A percentile compares a stretch with the other conserved stretches of the same genome.
These are phyloP conservation scores for Dissophora globulifera DNA, from an alignment of 192 early-diverging fungal species.

Conservation along the genomic window DNA sequence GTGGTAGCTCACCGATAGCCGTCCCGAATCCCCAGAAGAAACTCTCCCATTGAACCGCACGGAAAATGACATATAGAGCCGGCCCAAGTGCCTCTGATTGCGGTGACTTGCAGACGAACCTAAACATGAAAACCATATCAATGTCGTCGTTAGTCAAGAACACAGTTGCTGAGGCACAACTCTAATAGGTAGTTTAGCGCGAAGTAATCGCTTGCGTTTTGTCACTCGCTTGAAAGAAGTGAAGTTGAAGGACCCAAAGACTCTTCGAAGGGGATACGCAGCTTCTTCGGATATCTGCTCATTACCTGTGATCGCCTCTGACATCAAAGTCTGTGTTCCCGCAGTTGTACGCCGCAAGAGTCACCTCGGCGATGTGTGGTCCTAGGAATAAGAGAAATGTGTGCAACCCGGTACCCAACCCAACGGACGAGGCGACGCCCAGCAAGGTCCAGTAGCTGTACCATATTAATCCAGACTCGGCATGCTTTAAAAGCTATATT, in stretches of 20 bases:
- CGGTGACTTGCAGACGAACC: slow-evolving; percentile 49
- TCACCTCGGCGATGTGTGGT: slow-evolving; percentile 92
- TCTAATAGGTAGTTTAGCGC: not conserved
- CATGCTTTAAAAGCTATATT: slow-evolving; percentile 45
- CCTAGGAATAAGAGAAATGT: slow-evolving; percentile 96
- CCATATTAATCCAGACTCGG: slow-evolving; percentile 79
- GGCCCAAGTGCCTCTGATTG: slow-evolving; percentile 39
- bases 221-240: too few species aligned
- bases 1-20: slow-evolving; percentile 92
- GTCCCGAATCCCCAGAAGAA: slow-evolving; percentile 96
- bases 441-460: slow-evolving; percentile 90
- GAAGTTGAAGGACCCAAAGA: not conserved
- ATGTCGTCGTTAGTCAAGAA: not conserved
- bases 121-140: slow-evolving; percentile 7
- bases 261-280: too few species aligned
- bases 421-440: slow-evolving; percentile 90
- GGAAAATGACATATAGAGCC: slow-evolving; percentile 70
- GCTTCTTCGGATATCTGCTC: too few species aligned
- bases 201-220: too few species aligned
- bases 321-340: slow-evolving; percentile 77
- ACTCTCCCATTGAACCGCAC: slow-evolving; percentile 79
- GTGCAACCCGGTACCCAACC: slow-evolving; percentile 93
- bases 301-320: slow-evolving; percentile 71
- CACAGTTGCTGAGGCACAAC: too few species aligned
- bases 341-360: slow-evolving; percentile 87